These are phyloP conservation scores for Blastobotrys terrestris DNA, from an alignment of 805 yeast species.

Conservation along the genomic window DNA sequence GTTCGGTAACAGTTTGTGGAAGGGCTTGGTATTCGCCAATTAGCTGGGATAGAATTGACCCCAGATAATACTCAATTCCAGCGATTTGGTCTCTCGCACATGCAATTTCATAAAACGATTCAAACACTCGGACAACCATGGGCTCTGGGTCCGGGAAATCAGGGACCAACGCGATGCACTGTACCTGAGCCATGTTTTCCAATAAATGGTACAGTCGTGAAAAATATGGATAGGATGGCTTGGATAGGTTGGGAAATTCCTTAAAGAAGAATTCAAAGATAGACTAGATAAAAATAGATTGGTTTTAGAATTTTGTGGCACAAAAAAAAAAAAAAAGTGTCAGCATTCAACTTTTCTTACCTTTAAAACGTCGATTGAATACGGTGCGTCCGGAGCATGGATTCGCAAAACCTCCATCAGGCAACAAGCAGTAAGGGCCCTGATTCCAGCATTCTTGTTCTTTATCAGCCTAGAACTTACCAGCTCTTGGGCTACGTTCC, in stretches of 20 bases:
- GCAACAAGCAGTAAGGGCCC: conserved; percentile 65
- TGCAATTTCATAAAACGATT: conserved; percentile 51
- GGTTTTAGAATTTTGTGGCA: neutral
- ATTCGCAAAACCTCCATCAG: conserved; percentile 68
- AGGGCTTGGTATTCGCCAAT: conserved; percentile 61
- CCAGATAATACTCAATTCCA: conserved; percentile 53
- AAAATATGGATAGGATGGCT: conserved; percentile 51
- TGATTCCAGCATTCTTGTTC: conserved; percentile 63
- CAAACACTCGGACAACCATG: conserved; percentile 51
- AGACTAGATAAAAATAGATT: conserved; percentile 17
- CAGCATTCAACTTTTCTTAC: no score
- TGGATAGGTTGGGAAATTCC: conserved; percentile 51
- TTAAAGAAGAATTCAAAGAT: conserved; percentile 61
- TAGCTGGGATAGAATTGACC: conserved; percentile 69
- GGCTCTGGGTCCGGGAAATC: conserved; percentile 61
- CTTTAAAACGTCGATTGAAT: conserved; percentile 53
- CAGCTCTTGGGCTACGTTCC: conserved; percentile 44
- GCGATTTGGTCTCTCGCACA: conserved; percentile 41
- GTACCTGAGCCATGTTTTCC: conserved; percentile 64
- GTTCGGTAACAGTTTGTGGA: conserved; percentile 52
- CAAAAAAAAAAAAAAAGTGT: neutral
- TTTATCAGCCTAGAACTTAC: conserved; percentile 51
- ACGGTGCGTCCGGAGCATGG: conserved; percentile 90
- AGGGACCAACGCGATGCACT: conserved; percentile 65
- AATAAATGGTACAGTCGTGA: conserved; percentile 59